Base-by-base conservation (phyloP, 192 early-diverging fungal species). In the Rhizophagus prolifer region DNA sequence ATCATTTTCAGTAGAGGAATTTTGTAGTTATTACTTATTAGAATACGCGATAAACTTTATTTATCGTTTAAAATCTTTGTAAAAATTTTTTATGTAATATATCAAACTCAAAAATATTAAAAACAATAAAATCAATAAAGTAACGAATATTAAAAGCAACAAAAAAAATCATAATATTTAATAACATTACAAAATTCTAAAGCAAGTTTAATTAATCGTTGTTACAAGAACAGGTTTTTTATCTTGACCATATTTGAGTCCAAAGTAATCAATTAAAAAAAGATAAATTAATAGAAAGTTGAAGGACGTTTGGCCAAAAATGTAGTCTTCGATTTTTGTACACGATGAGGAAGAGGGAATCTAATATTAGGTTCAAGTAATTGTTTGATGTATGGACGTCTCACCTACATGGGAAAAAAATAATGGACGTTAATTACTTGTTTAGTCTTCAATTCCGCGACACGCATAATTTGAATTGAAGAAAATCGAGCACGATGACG, bases 401-500 rank as follows among this genome's bases (percentile, higher is more conserved):
- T 92, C 46, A 87, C 82, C 75, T 76, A 36, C 34, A 36, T 36
- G 0, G 34, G 8, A 44, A 67, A 66, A 67, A 70, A 62, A 26
- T 41, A 6, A 74, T 19, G 9, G 36, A 41, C 28, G 9, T 19
- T 25, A 58, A 46, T 76, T 77, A 97, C 95, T 82, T 97, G 95
- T 28, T 88, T 84, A 77, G 90, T 86, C 87, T 92, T 93, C 58
- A 99, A 93, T 80, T 92, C 92, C 59, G 92, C 95, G 78, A 99
- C 96, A 79, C 96, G 96, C 88, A 99, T 96, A 92, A 99, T 96
- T 89, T 99, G 98, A 87, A 99, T 91, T 59, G 96, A 97, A 87
- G 86, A 84, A 90, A 97, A 99, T 76, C 97, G 94, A 73, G 96
- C 95, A 88, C 96, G 95, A 88, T 98, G 97, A 82, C 95, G 95